These are phyloP conservation scores for Naematelia encephala DNA, from an alignment of 768 basidiomycete species.

Conservation along the genomic window DNA sequence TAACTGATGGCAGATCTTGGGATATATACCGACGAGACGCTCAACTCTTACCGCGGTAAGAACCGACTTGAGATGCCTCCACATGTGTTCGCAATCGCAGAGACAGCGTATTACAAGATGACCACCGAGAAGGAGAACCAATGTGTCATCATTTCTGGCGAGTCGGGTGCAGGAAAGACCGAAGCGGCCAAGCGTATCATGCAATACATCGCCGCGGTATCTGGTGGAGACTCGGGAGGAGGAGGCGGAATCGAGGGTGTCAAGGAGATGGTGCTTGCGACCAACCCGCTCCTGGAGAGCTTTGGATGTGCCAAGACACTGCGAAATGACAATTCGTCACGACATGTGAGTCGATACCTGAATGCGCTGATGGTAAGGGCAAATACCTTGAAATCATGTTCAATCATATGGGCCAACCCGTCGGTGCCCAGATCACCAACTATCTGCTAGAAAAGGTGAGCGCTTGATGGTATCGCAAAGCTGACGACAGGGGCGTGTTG, in stretches of 20 bases:
- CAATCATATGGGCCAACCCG: slow-evolving; percentile 83
- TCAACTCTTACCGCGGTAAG: slow-evolving; percentile 86
- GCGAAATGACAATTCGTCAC: slow-evolving; percentile 96
- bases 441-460: slow-evolving; percentile 96
- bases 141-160: slow-evolving; percentile 98
- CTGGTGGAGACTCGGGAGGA: slow-evolving; percentile 57
- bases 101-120: slow-evolving; percentile 98
- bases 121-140: slow-evolving; percentile 99
- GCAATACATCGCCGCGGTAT: slow-evolving; percentile 98
- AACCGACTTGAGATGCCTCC: slow-evolving; percentile 97
- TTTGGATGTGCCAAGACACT: slow-evolving; percentile 99
- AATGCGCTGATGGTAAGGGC: slow-evolving; percentile 59
- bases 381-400: slow-evolving; percentile 99
- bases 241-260: slow-evolving; percentile 90
- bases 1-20: slow-evolving; percentile 68
- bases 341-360: slow-evolving; percentile 69
- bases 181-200: slow-evolving; percentile 99
- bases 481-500: slow-evolving; percentile 58
- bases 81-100: slow-evolving; percentile 96
- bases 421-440: slow-evolving; percentile 97
- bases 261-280: slow-evolving; percentile 99
- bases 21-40: slow-evolving; percentile 88
- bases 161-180: slow-evolving; percentile 98
- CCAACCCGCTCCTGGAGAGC: slow-evolving; percentile 93
- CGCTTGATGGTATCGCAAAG: neutral